Evolutionary conservation across 345 rosid species (phyloP), one percentile per base, ranked within the genome.

Genomic region (Dipteronia dyeriana): DNA sequence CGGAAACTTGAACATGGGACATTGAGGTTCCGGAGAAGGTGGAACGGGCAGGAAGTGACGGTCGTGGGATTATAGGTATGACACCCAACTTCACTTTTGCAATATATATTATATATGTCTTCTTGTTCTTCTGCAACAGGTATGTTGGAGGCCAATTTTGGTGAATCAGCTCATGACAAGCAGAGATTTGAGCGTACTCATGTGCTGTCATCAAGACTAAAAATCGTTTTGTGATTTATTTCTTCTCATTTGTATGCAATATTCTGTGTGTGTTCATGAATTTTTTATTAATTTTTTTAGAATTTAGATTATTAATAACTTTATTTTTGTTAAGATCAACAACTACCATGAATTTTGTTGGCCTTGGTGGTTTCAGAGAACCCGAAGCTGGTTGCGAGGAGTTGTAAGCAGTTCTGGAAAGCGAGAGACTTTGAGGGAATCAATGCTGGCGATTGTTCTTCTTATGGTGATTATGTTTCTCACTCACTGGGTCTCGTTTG

Each of bases 161-260:
- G 90, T 13, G 91, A 94, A 82, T 95, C 94, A 66, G 92, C 98
- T 71, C 98, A 90, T 54, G 94, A 94, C 78, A 91, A 94, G 74
- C 95, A 91, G 77, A 94, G 91, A 17, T 92, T 90, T 81, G 98
- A 94, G 84, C 84, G 89, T 29, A 90, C 95, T 7, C 71, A 70
- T 12, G 87, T 80, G 66, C 92, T 90, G 47, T 64, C 87, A 76
- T 64, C 87, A 76, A 90, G 90, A 68, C 86, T 94, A 0, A 91
- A 85, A 75, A 80, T 5, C 84, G 85, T 95, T 94, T 73, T 39
- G 77, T 76, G 47, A 67, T 71, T 59, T 71, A 34, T 34, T 34
- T 60, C 8, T 19, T 25, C 25, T 49, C 5, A 49, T 49, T 49
- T 66, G 65, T 71, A 54, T 57, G 14, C 22, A 39, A 51, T 51